phyloP scores from a whole-genome alignment of 192 early-diverging fungal genomes.

The Umbelopsis sp. region DNA sequence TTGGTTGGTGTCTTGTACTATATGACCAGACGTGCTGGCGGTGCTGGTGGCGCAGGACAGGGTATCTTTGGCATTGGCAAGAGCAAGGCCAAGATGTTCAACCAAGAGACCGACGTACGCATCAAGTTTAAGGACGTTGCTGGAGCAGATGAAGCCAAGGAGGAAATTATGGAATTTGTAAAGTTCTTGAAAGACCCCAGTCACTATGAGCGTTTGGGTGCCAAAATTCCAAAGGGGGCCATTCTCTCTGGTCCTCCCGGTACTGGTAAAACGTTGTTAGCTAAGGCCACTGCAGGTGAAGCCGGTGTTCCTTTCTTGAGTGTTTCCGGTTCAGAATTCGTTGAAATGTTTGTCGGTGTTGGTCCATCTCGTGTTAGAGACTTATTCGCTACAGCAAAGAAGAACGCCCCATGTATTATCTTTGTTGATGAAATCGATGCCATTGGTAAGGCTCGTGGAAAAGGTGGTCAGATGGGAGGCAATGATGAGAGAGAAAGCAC shows the following conservation, averaged over 20 bases:
- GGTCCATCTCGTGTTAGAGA: slow-evolving; percentile 91
- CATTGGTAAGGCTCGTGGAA: slow-evolving; percentile 96
- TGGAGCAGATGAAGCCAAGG: slow-evolving; percentile 97
- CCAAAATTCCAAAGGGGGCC: slow-evolving; percentile 98
- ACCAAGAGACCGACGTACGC: slow-evolving; percentile 91
- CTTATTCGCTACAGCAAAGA: slow-evolving; percentile 94
- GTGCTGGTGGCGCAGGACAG: slow-evolving; percentile 53
- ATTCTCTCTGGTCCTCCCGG: slow-evolving; percentile 89
- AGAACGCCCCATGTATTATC: slow-evolving; percentile 95
- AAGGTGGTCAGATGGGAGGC: slow-evolving; percentile 63
- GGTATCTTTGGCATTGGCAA: slow-evolving; percentile 96
- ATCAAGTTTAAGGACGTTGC: slow-evolving; percentile 98
- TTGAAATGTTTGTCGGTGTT: slow-evolving; percentile 99
- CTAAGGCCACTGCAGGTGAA: slow-evolving; percentile 98
- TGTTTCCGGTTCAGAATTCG: slow-evolving; percentile 98
- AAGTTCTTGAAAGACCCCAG: slow-evolving; percentile 95
- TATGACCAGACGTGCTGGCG: slow-evolving; percentile 78
- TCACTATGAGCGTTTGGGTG: slow-evolving; percentile 90
- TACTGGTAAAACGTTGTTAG: slow-evolving; percentile 95
- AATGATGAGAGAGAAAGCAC: slow-evolving; percentile 98
- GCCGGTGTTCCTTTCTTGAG: slow-evolving; percentile 95
- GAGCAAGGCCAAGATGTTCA: slow-evolving; percentile 90
- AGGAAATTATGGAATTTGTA: slow-evolving; percentile 99
- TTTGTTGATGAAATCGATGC: slow-evolving; percentile 99
- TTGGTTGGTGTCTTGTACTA: slow-evolving; percentile 86